Evolutionary conservation across 805 yeast genomes (phyloP).

Genomic region (Barnettozyma vustinii): DNA sequence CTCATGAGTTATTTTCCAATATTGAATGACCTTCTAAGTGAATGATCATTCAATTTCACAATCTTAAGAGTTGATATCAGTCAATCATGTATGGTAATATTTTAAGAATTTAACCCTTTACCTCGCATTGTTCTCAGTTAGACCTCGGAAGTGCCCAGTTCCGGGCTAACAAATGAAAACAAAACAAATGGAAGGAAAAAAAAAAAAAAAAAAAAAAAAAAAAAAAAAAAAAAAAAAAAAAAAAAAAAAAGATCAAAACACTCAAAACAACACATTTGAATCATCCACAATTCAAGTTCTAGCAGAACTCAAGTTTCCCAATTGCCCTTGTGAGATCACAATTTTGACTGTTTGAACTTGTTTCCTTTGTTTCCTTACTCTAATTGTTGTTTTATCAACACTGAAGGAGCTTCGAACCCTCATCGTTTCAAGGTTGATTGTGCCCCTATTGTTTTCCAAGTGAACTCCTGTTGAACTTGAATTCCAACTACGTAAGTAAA

Average conservation of each 20-base stretch:
- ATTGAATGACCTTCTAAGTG: no score
- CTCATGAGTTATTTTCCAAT: no score
- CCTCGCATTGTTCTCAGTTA: no score
- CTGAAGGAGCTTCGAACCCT: background rate
- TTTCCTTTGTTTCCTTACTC: background rate
- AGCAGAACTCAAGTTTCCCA: background rate
- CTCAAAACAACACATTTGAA: background rate
- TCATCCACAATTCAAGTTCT: background rate
- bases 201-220: slow-evolving; percentile 1
- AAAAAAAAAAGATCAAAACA: background rate
- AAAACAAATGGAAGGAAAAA: background rate
- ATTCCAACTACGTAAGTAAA: background rate
- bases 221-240: no score
- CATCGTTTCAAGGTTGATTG: background rate
- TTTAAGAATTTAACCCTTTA: no score
- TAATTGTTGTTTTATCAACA: background rate
- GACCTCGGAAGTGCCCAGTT: background rate
- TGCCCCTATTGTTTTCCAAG: background rate
- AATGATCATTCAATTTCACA: no score
- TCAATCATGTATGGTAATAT: no score
- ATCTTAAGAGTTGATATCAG: no score
- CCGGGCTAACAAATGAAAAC: background rate
- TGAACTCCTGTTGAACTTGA: background rate
- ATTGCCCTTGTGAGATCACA: background rate
- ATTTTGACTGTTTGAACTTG: background rate